Base-by-base conservation (phyloP, 176 grass and related monocot species). In the Ensete ventricosum region DNA sequence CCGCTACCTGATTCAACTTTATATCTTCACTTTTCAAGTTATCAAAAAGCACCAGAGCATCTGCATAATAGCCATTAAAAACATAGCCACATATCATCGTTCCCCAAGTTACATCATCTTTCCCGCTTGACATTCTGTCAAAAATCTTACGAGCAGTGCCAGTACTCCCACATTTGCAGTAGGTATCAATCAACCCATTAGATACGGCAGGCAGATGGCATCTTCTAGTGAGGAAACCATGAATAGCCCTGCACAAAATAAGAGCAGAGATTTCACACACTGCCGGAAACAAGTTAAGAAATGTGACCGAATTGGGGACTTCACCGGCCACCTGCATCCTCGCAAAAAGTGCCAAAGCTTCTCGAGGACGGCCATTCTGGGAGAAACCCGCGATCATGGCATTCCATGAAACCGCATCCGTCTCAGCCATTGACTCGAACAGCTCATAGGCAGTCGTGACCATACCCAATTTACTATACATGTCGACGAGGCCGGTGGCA, bases 1-100 rank as follows among this genome's bases (percentile, higher is more conserved):
- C 52, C 0, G 90, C 79, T 34, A 87, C 91, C 1, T 74, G 87
- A 43, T 77, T 88, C 17, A 89, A 69, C 71, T 83, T 83, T 63
- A 84, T 19, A 4, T 80, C 73, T 25, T 71, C 81, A 16, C 64
- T 55, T 66, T 17, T 80, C 62, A 88, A 77, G 23, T 84, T 55
- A 60, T 86, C 79, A 52, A 96, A 96, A 55, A 96, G 66, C 43
- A 90, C 62, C 63, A 90, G 67, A 0, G 89, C 84, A 71, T 79
- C 86, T 49, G n/a, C 64, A 73, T 84, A 87, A 73, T 68, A 83
- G 67, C 87, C 66, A 27, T 92, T 88, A 52, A 86, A 74, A 0
- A 87, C 86, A 20, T 88, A 90, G 21, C 93, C 93, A 43, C 87
- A 90, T 52, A 92, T 92, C 27, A 92, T 68, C 29, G 85, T 87